Percentiles rank a stretch among this genome's conserved stretches.
These are phyloP conservation scores for Amphirosellinia nigrospora DNA, from an alignment of 495 filamentous ascomycete genomes.

Conservation along the genomic window DNA sequence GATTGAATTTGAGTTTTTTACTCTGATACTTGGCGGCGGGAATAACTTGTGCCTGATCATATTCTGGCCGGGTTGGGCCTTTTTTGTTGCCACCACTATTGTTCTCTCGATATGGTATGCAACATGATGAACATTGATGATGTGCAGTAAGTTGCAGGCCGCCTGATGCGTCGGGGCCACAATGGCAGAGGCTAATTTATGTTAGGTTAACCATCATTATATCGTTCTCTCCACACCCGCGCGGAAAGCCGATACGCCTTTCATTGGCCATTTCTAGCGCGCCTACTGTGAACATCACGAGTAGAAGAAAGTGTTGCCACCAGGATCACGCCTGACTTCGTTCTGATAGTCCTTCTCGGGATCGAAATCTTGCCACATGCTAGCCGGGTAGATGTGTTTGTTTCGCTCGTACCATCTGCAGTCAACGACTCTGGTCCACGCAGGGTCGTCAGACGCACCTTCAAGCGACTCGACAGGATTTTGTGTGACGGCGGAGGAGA, in stretches of 20 bases:
- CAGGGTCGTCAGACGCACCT: constrained; percentile 78
- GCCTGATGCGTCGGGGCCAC: background rate
- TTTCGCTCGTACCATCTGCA: constrained; percentile 95
- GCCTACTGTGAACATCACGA: constrained; percentile 40
- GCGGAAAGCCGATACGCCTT: background rate
- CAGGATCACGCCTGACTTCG: constrained; percentile 79
- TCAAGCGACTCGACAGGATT: constrained; percentile 61
- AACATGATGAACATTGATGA: background rate
- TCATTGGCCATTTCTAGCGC: background rate
- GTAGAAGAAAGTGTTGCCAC: constrained; percentile 95
- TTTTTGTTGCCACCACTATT: constrained; percentile 37
- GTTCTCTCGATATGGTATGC: constrained; percentile 11
- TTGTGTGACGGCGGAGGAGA: constrained; percentile 50
- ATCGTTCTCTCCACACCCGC: background rate
- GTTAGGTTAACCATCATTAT: background rate
- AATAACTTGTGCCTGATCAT: constrained; percentile 47
- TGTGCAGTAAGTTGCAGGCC: background rate
- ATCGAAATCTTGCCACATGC: constrained; percentile 94
- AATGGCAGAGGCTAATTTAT: background rate
- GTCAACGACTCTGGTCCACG: constrained; percentile 93
- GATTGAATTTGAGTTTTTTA: constrained; percentile 51
- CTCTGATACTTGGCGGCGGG: constrained; percentile 49
- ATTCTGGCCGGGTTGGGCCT: constrained; percentile 58
- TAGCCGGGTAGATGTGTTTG: constrained; percentile 97
- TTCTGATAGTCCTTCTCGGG: constrained; percentile 83